Conservation (phyloP, 495 filamentous ascomycete genomes). For the Achaetomiella virescens region DNA sequence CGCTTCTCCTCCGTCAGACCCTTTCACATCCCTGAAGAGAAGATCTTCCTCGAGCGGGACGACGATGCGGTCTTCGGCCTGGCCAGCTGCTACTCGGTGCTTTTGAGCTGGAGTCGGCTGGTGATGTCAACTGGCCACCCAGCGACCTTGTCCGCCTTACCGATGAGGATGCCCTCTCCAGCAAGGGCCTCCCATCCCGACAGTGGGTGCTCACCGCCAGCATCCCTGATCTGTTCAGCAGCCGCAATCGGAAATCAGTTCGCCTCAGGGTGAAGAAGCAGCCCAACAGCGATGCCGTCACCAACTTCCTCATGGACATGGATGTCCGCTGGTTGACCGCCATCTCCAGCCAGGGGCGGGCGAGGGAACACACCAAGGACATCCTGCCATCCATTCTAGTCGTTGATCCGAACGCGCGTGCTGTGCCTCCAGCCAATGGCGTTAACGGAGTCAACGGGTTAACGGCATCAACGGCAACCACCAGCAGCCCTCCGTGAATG, state of each 20-base stretch:
- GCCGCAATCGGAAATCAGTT: conserved; percentile 31
- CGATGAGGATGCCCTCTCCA: conserved; percentile 21
- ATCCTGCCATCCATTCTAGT: conserved; percentile 27
- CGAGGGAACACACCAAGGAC: conserved; percentile 24
- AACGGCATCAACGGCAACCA: conserved; percentile 20
- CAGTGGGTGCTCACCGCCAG: conserved; percentile 38
- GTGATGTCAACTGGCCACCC: conserved; percentile 45
- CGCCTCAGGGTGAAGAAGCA: conserved; percentile 35
- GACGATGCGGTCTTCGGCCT: conserved; percentile 37
- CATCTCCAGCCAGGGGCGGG: conserved; percentile 20
- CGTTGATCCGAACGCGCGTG: conserved; percentile 23
- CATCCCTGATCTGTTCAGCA: conserved; percentile 36
- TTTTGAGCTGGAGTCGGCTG: conserved; percentile 43
- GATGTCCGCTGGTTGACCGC: conserved; percentile 41
- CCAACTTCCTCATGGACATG: conserved; percentile 40
- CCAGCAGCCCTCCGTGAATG: conserved; percentile 3
- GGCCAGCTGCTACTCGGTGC: conserved; percentile 40
- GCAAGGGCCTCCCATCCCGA: conserved; percentile 20
- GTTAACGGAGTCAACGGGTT: conserved; percentile 24
- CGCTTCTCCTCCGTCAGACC: conserved; percentile 40
- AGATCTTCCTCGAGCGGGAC: conserved; percentile 41
- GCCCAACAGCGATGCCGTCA: conserved; percentile 19
- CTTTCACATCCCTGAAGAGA: conserved; percentile 42
- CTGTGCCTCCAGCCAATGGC: conserved; percentile 27
- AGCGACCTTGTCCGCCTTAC: conserved; percentile 31